phyloP scores from a whole-genome alignment of 164 flowering plant genomes.

The Kalanchoe fedtschenkoi region DNA sequence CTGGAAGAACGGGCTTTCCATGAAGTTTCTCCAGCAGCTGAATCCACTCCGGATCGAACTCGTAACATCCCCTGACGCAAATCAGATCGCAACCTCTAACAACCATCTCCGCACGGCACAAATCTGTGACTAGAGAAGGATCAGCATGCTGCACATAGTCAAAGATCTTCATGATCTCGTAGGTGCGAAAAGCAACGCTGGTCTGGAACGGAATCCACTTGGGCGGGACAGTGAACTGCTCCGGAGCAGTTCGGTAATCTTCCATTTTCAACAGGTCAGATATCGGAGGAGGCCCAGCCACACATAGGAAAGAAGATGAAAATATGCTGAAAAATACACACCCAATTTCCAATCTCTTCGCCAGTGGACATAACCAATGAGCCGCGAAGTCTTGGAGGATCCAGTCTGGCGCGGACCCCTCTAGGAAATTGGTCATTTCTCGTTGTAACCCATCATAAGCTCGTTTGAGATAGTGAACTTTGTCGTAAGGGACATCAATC shows the following conservation, averaged over 20 bases:
- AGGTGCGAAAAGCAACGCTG: slow-evolving; percentile 9
- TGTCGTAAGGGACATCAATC: slow-evolving; percentile 20
- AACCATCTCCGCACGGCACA: slow-evolving; percentile 6
- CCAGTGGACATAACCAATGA: slow-evolving; percentile 19
- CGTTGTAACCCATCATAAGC: slow-evolving; percentile 26
- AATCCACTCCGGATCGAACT: slow-evolving; percentile 26
- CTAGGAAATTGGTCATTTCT: slow-evolving; percentile 17
- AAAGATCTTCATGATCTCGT: slow-evolving; percentile 8
- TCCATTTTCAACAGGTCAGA: slow-evolving; percentile 6
- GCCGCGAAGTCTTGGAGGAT: slow-evolving; percentile 18
- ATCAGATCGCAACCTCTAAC: slow-evolving; percentile 9
- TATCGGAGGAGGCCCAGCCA: slow-evolving; percentile 15
- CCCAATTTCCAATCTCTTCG: slow-evolving; percentile 7
- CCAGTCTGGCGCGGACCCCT: slow-evolving; percentile 13
- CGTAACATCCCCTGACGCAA: slow-evolving; percentile 17
- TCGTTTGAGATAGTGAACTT: slow-evolving; percentile 19
- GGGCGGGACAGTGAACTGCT: slow-evolving; percentile 15
- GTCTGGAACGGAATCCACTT: slow-evolving; percentile 22
- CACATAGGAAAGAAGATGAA: slow-evolving; percentile 4
- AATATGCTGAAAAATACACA: slow-evolving; percentile 7
- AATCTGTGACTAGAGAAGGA: slow-evolving; percentile 9
- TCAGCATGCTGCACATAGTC: not conserved
- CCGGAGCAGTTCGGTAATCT: slow-evolving; percentile 4
- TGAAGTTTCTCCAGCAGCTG: slow-evolving; percentile 8
- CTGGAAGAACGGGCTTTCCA: slow-evolving; percentile 25